Percentiles rank a stretch among this genome's conserved stretches.
Evolutionary conservation across 768 basidiomycete genomes (phyloP).

Genomic region (Lactarius akahatsu): DNA sequence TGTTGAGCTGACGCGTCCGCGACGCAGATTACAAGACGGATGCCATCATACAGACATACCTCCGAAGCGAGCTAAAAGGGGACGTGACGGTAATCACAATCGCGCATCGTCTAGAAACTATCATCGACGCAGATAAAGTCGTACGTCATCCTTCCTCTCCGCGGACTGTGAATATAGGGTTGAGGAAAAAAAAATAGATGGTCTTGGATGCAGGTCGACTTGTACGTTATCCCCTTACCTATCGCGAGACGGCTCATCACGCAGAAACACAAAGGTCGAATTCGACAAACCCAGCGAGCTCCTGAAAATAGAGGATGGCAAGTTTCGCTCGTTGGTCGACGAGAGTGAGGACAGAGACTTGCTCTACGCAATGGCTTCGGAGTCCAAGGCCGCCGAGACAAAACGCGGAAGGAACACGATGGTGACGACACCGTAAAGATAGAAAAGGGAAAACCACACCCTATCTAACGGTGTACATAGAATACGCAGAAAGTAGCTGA

Average conservation of each 20-base stretch:
- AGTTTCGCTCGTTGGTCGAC: constrained; percentile 40
- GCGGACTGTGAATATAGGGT: neutral
- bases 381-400: constrained; percentile 2
- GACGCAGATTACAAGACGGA: constrained; percentile 55
- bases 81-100: constrained; percentile 56
- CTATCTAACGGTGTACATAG: neutral
- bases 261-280: constrained; percentile 37
- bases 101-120: constrained; percentile 56
- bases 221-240: constrained; percentile 32
- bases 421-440: neutral
- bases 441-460: too few species aligned
- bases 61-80: constrained; percentile 45
- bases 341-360: constrained; percentile 41
- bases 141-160: constrained; percentile 33
- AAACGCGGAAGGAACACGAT: neutral
- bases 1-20: neutral
- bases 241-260: neutral
- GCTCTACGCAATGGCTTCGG: constrained; percentile 35
- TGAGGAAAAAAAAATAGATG: constrained; percentile 36
- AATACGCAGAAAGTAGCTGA: neutral
- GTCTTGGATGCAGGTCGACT: constrained; percentile 44
- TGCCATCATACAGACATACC: constrained; percentile 52
- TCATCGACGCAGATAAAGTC: constrained; percentile 63
- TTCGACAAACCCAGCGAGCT: constrained; percentile 47
- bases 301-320: constrained; percentile 39